phyloP scores from a whole-genome alignment of 176 grass and related monocot species.

The Lolium multiflorum region DNA sequence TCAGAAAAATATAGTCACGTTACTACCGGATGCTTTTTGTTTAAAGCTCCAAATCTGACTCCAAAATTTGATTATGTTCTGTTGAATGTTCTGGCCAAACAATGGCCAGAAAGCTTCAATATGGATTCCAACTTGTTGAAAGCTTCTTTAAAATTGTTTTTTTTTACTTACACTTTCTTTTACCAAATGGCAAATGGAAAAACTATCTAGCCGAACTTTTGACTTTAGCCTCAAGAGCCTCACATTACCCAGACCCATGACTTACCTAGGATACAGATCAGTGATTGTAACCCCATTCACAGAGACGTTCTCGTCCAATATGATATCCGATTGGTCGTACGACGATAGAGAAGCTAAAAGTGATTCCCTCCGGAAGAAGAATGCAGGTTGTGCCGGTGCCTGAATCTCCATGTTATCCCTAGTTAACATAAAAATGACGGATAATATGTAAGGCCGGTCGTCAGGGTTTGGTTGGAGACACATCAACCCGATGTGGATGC shows the following conservation, averaged over 20 bases:
- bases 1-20: neutral
- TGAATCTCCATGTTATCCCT: constrained; percentile 55
- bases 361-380: constrained; percentile 40
- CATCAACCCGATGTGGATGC: constrained; percentile 49
- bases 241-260: neutral
- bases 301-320: constrained; percentile 14
- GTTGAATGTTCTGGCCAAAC: neutral
- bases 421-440: constrained; percentile 58
- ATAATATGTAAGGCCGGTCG: constrained; percentile 60
- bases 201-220: neutral
- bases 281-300: constrained; percentile 49
- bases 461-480: constrained; percentile 48
- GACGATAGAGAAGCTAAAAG: constrained; percentile 17
- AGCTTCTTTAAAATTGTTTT: neutral
- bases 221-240: neutral
- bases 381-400: constrained; percentile 49
- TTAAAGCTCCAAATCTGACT: neutral
- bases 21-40: neutral
- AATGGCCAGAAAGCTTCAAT: neutral
- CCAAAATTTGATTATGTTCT: neutral
- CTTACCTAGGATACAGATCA: constrained; percentile 51
- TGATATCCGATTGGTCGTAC: constrained; percentile 14
- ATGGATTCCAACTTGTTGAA: neutral
- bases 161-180: neutral
- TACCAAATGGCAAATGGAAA: neutral